Base-by-base conservation (phyloP, 2,329 filamentous ascomycete species). In the Exophiala viscosa region DNA sequence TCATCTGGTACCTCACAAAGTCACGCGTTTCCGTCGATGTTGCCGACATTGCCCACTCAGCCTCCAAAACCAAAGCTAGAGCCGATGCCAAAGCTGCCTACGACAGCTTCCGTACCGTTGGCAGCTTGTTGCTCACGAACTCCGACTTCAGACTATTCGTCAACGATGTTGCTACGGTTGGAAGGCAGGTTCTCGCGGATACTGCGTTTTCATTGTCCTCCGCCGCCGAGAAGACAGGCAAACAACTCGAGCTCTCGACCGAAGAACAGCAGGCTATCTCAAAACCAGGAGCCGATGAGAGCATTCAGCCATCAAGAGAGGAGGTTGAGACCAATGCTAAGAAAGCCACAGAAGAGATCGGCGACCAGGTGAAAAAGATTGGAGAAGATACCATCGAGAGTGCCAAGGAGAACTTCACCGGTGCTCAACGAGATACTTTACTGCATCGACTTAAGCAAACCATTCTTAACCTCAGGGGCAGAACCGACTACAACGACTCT, bases 91-190 rank as follows among this genome's bases (percentile, higher is more conserved):
- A 79, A 65, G 87, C 87, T 52, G 85, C 88, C 13, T 91, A 91
- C 64, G 78, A 87, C 65, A 96, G 90, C 67, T 72, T 96, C 43
- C 86, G 84, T 52, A 96, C 90, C 0, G 83, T 97, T 0, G 86
- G 87, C 28, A 87, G 86, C 2, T 75, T 97, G n/a, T 79, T 96
- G 1, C 75, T 97, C 39, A 90, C 88, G 11, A 97, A 97, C 66
- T 84, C 87, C 0, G 90, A 96, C 64, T 96, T 97, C 68, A 85
- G 91, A 35, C 77, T 91, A 5, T 90, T 97, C 63, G 74, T 96
- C 40, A 82, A 85, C 9, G 92, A 97, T 64, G 71, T 96, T 36
- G 84, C 84, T 41, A 84, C 85, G 0, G 81, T 96, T 42, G 87
- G 86, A 10, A 84, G 87, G 38, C 87, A 96, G 66, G 85, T 97